Percentiles rank a stretch among this genome's conserved stretches.
Conservation (phyloP, 2,329 filamentous ascomycete species). For the Xylariales sp. region DNA sequence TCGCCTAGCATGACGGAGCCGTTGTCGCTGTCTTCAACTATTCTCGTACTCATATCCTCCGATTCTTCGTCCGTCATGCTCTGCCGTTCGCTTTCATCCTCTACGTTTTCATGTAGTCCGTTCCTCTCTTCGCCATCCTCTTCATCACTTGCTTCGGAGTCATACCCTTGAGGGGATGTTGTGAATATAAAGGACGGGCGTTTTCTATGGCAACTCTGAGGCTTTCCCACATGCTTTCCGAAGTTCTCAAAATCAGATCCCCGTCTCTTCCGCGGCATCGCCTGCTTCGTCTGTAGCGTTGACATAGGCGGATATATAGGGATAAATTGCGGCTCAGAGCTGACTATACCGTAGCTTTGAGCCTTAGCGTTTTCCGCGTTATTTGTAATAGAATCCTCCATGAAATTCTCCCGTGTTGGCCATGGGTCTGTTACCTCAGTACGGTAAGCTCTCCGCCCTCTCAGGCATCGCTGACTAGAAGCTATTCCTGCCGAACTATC, state of each 20-base stretch:
- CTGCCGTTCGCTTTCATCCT: slow-evolving; percentile 18
- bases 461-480: neutral
- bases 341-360: slow-evolving; percentile 5
- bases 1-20: neutral
- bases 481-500: neutral
- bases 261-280: slow-evolving; percentile 33
- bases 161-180: neutral
- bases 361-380: slow-evolving; percentile 12
- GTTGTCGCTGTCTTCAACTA: neutral
- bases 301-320: slow-evolving; percentile 3
- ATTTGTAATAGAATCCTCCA: slow-evolving; percentile 35
- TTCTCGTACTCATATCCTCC: neutral
- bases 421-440: slow-evolving; percentile 42
- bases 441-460: slow-evolving; percentile 17
- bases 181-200: neutral
- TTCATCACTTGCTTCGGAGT: neutral
- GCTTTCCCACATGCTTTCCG: slow-evolving; percentile 28
- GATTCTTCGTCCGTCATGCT: neutral
- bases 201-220: neutral
- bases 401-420: slow-evolving; percentile 48
- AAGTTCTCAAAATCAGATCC: slow-evolving; percentile 44
- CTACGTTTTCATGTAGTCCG: neutral
- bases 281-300: neutral
- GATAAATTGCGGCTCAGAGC: slow-evolving; percentile 15
- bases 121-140: slow-evolving; percentile 5